phyloP scores from a whole-genome alignment of 768 basidiomycete genomes.

The Hydnomerulius pinastri region DNA sequence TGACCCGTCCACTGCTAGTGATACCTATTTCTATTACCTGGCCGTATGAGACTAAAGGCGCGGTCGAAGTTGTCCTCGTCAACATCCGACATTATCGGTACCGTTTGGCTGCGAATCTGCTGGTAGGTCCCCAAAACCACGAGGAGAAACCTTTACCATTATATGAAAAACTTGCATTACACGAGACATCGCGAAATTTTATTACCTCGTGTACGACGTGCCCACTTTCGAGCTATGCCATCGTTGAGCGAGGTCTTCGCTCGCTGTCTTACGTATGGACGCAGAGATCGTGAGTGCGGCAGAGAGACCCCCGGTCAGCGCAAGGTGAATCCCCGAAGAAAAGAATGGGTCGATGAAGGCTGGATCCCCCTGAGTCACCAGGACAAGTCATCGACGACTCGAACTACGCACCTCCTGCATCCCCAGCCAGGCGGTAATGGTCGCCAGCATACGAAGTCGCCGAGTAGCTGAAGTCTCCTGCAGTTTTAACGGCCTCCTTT shows the following conservation, averaged over 20 bases:
- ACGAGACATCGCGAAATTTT: not conserved
- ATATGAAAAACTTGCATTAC: not conserved
- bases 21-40: conserved; percentile 41
- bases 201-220: conserved; percentile 59
- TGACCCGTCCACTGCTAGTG: not conserved
- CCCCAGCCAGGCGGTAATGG: conserved; percentile 57
- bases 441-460: conserved; percentile 52
- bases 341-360: conserved; percentile 71
- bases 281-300: conserved; percentile 60
- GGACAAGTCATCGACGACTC: too few species aligned
- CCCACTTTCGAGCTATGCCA: conserved; percentile 61
- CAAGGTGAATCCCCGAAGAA: conserved; percentile 64
- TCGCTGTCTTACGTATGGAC: conserved; percentile 50
- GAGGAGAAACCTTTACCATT: conserved; percentile 48
- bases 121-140: conserved; percentile 76
- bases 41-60: conserved; percentile 62
- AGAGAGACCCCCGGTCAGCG: conserved; percentile 61
- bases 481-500: conserved; percentile 25
- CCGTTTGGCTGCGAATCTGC: conserved; percentile 62
- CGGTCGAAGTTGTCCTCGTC: conserved; percentile 71
- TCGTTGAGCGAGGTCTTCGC: conserved; percentile 45
- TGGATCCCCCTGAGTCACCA: too few species aligned
- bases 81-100: conserved; percentile 58
- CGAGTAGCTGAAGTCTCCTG: conserved; percentile 63
- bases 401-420: too few species aligned